These are phyloP conservation scores for Saturnispora sekii DNA, from an alignment of 805 yeast species.

Conservation along the genomic window DNA sequence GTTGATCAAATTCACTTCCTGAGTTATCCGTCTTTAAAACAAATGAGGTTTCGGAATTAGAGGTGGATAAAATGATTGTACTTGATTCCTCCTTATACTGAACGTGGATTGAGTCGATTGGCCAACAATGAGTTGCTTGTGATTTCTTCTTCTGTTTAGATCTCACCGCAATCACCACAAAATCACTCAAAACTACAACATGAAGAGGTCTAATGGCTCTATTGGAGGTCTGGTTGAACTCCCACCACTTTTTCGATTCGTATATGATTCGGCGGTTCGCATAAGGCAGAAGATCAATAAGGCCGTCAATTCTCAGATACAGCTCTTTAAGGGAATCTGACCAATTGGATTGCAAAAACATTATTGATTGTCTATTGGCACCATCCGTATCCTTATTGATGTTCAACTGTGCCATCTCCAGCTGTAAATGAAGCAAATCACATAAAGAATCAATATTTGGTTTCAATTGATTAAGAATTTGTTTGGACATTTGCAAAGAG, in stretches of 20 bases:
- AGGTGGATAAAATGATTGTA: background rate
- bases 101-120: conserved; percentile 30
- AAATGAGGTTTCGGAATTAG: background rate
- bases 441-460: conserved; percentile 49
- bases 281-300: conserved; percentile 67
- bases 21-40: conserved; percentile 2
- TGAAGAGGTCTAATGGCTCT: conserved; percentile 70
- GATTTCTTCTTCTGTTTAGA: conserved; percentile 22
- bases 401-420: conserved; percentile 21
- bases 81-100: background rate
- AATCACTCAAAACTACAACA: conserved; percentile 68
- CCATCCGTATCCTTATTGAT: conserved; percentile 1
- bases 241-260: conserved; percentile 81
- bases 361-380: conserved; percentile 57
- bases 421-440: conserved; percentile 41
- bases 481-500: conserved; percentile 54
- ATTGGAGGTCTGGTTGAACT: conserved; percentile 76
- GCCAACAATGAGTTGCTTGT: conserved; percentile 73
- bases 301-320: conserved; percentile 84
- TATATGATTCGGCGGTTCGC: conserved; percentile 69
- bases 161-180: conserved; percentile 59
- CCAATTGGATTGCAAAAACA: conserved; percentile 76
- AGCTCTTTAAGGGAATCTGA: conserved; percentile 57
- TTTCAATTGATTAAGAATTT: conserved; percentile 54
- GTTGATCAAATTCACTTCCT: background rate